A percentile compares a stretch with the other conserved stretches of the same genome.
Conservation (phyloP, 257 asterid species). For the Coffea eugenioides region DNA sequence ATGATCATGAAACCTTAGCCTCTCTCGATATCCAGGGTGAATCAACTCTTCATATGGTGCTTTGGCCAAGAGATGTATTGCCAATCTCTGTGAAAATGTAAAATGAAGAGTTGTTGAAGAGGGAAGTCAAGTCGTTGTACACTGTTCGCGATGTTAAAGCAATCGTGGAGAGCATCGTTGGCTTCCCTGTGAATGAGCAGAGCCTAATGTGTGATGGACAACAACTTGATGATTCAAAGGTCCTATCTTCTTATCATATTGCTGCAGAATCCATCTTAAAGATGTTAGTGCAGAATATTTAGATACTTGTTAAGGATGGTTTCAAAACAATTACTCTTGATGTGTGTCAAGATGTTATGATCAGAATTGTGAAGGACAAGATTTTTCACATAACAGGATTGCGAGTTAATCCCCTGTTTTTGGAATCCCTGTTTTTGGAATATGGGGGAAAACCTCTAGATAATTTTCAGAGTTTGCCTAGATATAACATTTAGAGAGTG, state of each 20-base stretch:
- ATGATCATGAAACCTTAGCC: conserved; percentile 7
- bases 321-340: background rate
- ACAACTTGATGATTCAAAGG: conserved; percentile 13
- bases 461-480: conserved; percentile 7
- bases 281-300: background rate
- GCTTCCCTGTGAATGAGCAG: background rate
- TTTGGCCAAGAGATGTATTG: background rate
- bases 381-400: background rate
- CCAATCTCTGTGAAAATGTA: conserved; percentile 11
- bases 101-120: conserved; percentile 1
- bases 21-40: conserved; percentile 1
- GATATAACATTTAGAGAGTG: conserved; percentile 4
- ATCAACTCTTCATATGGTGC: conserved; percentile 20
- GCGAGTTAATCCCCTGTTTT: background rate
- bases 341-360: background rate
- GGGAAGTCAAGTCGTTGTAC: conserved; percentile 5
- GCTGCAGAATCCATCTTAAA: conserved; percentile 2
- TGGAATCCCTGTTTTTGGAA: background rate
- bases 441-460: conserved; percentile 12
- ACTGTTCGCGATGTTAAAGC: conserved; percentile 19
- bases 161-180: background rate
- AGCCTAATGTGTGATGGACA: background rate
- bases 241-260: conserved; percentile 5
- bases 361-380: conserved; percentile 13
- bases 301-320: conserved; percentile 5